Conservation (phyloP, 2,329 filamentous ascomycete species). For the Epichloe sibirici region DNA sequence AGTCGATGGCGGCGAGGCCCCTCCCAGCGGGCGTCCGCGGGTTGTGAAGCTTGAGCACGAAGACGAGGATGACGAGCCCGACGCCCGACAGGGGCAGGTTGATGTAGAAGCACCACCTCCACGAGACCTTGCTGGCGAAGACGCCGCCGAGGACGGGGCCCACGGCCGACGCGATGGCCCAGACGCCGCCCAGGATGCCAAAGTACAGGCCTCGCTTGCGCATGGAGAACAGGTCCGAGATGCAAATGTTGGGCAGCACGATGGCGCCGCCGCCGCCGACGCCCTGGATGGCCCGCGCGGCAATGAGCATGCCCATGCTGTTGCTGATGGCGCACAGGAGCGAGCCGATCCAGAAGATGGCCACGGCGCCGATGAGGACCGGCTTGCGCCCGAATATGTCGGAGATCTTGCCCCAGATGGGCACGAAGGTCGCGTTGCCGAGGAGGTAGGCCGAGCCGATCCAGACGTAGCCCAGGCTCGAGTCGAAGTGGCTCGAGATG, state of each 20-base stretch:
- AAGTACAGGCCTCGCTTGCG: conserved; percentile 39
- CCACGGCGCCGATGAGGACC: conserved; percentile 36
- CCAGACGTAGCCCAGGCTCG: conserved; percentile 63
- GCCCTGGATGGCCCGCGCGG: conserved; percentile 43
- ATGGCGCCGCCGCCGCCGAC: conserved; percentile 44
- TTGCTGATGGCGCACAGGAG: conserved; percentile 38
- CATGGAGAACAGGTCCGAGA: conserved; percentile 43
- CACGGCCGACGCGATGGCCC: conserved; percentile 53
- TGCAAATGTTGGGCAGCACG: conserved; percentile 47
- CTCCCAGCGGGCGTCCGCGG: conserved; percentile 49
- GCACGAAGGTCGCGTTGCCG: conserved; percentile 52
- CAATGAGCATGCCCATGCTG: conserved; percentile 41
- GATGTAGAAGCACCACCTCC: conserved; percentile 61
- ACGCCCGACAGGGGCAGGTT: conserved; percentile 41
- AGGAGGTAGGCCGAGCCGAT: conserved; percentile 64
- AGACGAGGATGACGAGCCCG: conserved; percentile 37
- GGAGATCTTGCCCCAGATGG: conserved; percentile 55
- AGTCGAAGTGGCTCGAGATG: conserved; percentile 51
- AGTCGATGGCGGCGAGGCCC: conserved; percentile 52
- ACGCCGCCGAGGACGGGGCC: conserved; percentile 58
- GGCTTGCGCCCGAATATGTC: conserved; percentile 49
- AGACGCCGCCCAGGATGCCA: conserved; percentile 40
- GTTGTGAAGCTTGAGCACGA: conserved; percentile 57
- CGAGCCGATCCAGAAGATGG: conserved; percentile 42
- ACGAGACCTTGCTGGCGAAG: conserved; percentile 51